Evolutionary conservation across 495 filamentous ascomycete genomes (phyloP), one percentile per base, ranked within the genome.

Genomic region (Penicillium riverlandense): DNA sequence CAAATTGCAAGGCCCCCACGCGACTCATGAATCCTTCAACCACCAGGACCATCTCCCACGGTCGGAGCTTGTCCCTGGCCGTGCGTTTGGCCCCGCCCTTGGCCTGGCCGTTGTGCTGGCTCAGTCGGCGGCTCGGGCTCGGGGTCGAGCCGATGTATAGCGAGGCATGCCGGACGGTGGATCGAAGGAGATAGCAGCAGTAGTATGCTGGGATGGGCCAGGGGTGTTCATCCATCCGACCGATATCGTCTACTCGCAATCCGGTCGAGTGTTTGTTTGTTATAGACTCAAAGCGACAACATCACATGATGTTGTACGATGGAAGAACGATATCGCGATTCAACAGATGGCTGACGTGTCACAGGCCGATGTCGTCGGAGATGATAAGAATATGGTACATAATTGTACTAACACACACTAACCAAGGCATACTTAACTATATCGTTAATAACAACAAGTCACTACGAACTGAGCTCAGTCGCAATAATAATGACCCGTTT

Each of bases 121-220:
- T 74, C 8, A 96, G 74, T 1, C 92, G 85, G 35, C 92, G 72
- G 7, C 68, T 64, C 11, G 92, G 94, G 58, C 95, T 79, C 1
- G 91, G 90, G 0, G 92, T 98, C 8, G 86, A 91, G 35, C 94
- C 94, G 32, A 98, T 82, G 60, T 98, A 98, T 29, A 87, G 69
- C 14, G 74, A 77, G 37, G 67, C 59, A 43, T 74, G 77, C 14
- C 74, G 69, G 2, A 84, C 71, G 2, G 81, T 87, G 0, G 92
- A 95, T 13, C 90, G 84, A 12, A 98, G 78, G 8, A 96, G 80
- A 65, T 98, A 98, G 60, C 82, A 85, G 61, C 82, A 82, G 52
- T 87, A 88, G 58, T 85, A 86, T 2, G 80, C 72, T 27, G 82
- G 84, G 14, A 88, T 84, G 1, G 79, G 70, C 49, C 67, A 71